Base-by-base conservation (phyloP, 2,329 filamentous ascomycete species). In the Fusarium fujikuroi region DNA sequence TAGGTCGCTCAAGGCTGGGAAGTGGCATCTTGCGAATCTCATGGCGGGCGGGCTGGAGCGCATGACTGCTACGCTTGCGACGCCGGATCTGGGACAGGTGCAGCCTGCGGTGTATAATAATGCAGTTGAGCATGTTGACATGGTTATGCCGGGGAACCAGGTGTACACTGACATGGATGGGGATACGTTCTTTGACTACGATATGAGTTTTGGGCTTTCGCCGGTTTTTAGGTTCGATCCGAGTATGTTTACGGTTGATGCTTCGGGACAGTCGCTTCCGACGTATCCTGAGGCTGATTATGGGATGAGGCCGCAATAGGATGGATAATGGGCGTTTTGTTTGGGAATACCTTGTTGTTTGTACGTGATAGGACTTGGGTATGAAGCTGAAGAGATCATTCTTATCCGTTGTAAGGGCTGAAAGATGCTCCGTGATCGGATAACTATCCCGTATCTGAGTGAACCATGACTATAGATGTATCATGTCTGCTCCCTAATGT, bases 21-120 rank as follows among this genome's bases (percentile, higher is more conserved):
- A 83, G 49, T 86, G 82, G 81, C 85, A 87, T 68, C 79, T 87
- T 6, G 83, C 84, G 5, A 83, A 86, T 50, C 78, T 86, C n/a
- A 87, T 87, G 84, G 84, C 83, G 4, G 81, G 83, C 1, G 85
- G 85, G 1, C 67, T 87, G 5, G 85, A 86, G 60, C 84, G 82
- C 50, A 82, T 86, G 77, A 76, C 75, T 11, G 70, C 65, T 34
- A 75, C 75, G 9, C 58, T 63, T 34, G 70, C 60, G 14, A 43
- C 73, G 12, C 59, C 47, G 5, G 60, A 60, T 3, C 59, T 72
- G 16, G 58, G 72, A 10, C 34, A 52, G 9, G 34, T 61, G 1
- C 46, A 69, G 2, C 70, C 66, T 2, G 58, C 59, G 5, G 60
- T 66, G 30, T 69, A 57, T 6, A 65, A 66, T 2, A 66, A 70